A percentile compares a stretch with the other conserved stretches of the same genome.
phyloP scores from a whole-genome alignment of 352 stramenopile genomes.

The Globisporangium splendens region DNA sequence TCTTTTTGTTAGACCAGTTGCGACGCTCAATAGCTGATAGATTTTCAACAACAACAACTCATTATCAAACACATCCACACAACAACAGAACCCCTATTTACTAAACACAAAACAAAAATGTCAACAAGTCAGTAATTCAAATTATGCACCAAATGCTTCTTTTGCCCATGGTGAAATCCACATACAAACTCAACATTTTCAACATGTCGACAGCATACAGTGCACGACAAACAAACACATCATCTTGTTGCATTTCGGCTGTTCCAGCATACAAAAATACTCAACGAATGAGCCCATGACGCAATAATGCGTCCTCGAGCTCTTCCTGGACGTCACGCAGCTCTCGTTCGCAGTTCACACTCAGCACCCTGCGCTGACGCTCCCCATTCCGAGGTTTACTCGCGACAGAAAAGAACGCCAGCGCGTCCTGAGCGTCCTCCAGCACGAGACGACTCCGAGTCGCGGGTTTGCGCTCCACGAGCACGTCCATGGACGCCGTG shows the following conservation, averaged over 20 bases:
- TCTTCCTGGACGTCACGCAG: conserved; percentile 32
- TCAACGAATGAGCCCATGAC: background rate
- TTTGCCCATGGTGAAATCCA: no score
- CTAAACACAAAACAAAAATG: no score
- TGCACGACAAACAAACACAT: no score
- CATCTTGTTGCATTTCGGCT: no score
- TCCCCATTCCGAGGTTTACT: background rate
- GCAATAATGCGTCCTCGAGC: conserved; percentile 20
- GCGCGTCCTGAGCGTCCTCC: conserved; percentile 41
- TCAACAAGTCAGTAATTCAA: no score
- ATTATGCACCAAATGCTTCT: no score
- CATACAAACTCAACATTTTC: no score
- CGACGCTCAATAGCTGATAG: conserved; percentile 1
- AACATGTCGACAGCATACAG: no score
- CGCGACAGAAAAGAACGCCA: conserved; percentile 13
- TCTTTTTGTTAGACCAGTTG: no score
- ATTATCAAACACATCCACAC: conserved; percentile 1
- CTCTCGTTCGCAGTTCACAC: conserved; percentile 44
- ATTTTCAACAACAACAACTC: background rate
- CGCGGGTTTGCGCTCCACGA: conserved; percentile 32
- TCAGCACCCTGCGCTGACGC: conserved; percentile 8
- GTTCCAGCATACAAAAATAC: no score
- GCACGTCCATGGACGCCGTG: conserved; percentile 31
- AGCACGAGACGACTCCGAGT: conserved; percentile 27
- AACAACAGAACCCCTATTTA: conserved; percentile 4